These are phyloP conservation scores for Westerdykella ornata DNA, from an alignment of 2,329 filamentous ascomycete species.

Conservation along the genomic window DNA sequence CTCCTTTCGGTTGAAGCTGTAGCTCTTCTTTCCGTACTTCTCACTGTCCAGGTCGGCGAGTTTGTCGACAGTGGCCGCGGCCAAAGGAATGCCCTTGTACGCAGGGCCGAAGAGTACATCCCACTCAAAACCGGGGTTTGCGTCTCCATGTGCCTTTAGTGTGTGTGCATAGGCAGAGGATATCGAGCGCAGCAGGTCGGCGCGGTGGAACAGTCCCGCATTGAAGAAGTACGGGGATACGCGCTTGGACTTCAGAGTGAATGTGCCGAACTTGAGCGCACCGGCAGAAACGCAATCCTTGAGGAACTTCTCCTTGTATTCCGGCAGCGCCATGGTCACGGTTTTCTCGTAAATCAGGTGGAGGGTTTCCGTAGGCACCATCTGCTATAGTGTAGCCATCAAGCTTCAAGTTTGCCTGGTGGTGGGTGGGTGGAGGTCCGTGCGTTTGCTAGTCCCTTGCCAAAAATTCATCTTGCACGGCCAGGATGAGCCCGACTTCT, in stretches of 20 bases:
- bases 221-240: conserved; percentile 97
- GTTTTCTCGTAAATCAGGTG: background rate
- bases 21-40: conserved; percentile 64
- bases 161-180: conserved; percentile 71
- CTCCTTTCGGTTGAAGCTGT: conserved; percentile 94
- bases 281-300: conserved; percentile 59
- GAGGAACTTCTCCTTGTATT: conserved; percentile 63
- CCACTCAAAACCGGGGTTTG: conserved; percentile 50
- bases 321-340: conserved; percentile 25
- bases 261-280: conserved; percentile 74
- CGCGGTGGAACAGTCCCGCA: conserved; percentile 81
- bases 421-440: background rate
- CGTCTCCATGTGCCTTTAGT: conserved; percentile 42
- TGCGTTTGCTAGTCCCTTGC: background rate
- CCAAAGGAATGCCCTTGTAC: conserved; percentile 96
- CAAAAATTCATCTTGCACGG: conserved; percentile 20
- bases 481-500: background rate
- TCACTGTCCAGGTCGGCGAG: conserved; percentile 62
- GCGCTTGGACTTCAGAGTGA: conserved; percentile 87
- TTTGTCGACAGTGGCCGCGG: conserved; percentile 67
- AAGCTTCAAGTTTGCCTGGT: background rate
- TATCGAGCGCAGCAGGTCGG: conserved; percentile 69
- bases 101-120: conserved; percentile 91
- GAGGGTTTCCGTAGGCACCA: too few species aligned
- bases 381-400: too few species aligned